phyloP scores from a whole-genome alignment of 768 basidiomycete species.

The Mycena galericulata region DNA sequence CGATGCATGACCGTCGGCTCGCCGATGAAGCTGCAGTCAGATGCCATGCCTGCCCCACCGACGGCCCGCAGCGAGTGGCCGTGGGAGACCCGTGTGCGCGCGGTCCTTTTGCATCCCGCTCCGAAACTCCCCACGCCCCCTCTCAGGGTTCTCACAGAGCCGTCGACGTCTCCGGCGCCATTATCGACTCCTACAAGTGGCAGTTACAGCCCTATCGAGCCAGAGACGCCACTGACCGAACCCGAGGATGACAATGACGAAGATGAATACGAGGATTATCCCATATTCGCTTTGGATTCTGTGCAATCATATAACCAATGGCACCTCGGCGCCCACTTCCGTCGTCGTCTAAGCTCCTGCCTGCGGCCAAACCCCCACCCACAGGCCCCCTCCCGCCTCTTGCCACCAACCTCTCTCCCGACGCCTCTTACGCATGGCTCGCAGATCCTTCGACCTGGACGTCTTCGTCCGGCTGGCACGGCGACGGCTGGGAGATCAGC shows the following conservation, averaged over 20 bases:
- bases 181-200: constrained; percentile 30
- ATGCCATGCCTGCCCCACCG: not conserved
- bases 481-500: constrained; percentile 35
- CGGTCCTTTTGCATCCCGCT: constrained; percentile 28
- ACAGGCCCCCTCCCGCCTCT: constrained; percentile 5
- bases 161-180: constrained; percentile 10
- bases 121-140: constrained; percentile 7
- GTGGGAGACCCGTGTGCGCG: constrained; percentile 34
- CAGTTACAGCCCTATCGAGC: constrained; percentile 20
- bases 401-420: too few species aligned
- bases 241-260: constrained; percentile 29
- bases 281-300: constrained; percentile 14
- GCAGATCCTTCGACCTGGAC: constrained; percentile 31
- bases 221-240: constrained; percentile 32
- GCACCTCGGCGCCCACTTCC: not conserved
- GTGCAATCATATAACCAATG: not conserved
- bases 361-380: not conserved
- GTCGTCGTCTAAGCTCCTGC: not conserved
- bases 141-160: too few species aligned
- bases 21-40: constrained; percentile 29
- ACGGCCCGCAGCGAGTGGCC: constrained; percentile 27
- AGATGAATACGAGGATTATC: constrained; percentile 28
- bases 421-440: constrained; percentile 30
- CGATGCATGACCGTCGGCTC: constrained; percentile 20
- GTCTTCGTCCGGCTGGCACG: constrained; percentile 25